Percentiles rank a stretch among this genome's conserved stretches.
These are phyloP conservation scores for Aspergillus spinulosporus DNA, from an alignment of 2,329 filamentous ascomycete genomes.

Conservation along the genomic window DNA sequence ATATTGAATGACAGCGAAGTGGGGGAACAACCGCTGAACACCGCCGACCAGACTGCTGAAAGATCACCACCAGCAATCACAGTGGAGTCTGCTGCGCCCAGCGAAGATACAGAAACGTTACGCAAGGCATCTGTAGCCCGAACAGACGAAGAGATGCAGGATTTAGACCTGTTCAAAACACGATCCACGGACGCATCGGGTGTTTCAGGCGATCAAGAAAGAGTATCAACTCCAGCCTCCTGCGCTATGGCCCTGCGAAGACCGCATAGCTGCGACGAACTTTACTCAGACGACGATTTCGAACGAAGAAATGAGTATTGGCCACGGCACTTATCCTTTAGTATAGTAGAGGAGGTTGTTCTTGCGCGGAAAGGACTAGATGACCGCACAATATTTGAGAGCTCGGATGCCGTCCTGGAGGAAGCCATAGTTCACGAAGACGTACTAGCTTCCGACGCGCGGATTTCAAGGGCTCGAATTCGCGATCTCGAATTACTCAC, in stretches of 20 bases:
- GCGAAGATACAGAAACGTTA: conserved; percentile 21
- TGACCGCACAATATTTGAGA: conserved; percentile 31
- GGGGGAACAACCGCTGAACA: conserved; percentile 13
- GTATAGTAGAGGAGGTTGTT: conserved; percentile 48
- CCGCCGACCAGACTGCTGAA: conserved; percentile 19
- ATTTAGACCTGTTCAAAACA: conserved; percentile 32
- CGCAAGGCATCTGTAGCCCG: conserved; percentile 18
- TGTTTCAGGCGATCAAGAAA: conserved; percentile 26
- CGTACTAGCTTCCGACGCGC: conserved; percentile 38
- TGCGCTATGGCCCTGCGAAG: conserved; percentile 35
- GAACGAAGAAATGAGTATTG: conserved; percentile 33
- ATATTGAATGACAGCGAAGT: conserved; percentile 19
- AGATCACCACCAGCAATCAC: conserved; percentile 35
- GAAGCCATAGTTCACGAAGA: conserved; percentile 43
- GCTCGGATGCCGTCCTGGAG: conserved; percentile 43
- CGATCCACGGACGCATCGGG: conserved; percentile 32
- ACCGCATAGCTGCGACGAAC: conserved; percentile 38
- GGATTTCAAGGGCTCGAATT: conserved; percentile 39
- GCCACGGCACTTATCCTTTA: conserved; percentile 49
- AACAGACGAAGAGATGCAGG: conserved; percentile 30
- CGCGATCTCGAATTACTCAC: conserved; percentile 38
- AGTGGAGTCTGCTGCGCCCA: conserved; percentile 29
- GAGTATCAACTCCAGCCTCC: conserved; percentile 26
- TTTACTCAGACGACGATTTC: conserved; percentile 23
- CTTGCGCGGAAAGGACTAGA: conserved; percentile 37